Evolutionary conservation across 208 protist species (phyloP), one percentile per base, ranked within the genome.

Genomic region (Trypanosoma brucei): DNA sequence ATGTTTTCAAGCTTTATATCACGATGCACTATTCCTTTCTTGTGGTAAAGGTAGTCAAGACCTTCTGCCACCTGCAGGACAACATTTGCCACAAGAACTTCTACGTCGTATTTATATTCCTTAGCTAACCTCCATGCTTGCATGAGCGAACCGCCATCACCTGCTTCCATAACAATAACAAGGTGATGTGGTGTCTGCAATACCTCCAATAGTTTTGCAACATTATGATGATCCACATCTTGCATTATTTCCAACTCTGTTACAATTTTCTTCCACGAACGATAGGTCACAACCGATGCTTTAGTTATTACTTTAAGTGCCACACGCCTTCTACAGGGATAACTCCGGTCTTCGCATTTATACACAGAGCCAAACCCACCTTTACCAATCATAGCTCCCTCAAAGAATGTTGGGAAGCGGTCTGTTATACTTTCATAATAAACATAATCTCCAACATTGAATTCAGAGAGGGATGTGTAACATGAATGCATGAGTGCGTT

Each of bases 1-100:
- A 95, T 93, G 62, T 95, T 95, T 49, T 92, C 85, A 42, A 78
- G 69, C 62, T 95, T 95, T 33, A 95, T 83, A 65, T 95, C 89
- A 38, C 86, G 79, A 59, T 95, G 89, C 11, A 93, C 76, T 40
- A 93, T 75, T 61, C 64, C 59, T 22, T 79, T 70, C 35, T 69
- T 60, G 34, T 56, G 60, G 72, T 92, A 88, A 22, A 95, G 67
- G 65, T 93, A 91, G 49, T 85, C 65, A 1, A 95, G 67, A 2
- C 71, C 85, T 3, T 67, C 65, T 3, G 79, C 62, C 9, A 95
- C 75, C 34, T 91, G 78, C 30, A 60, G 44, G 0, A 91, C 53
- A n/a, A 92, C 59, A 62, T 77, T 77, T 0, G 83, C 84, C 13
- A 72, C 65, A 62, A 93, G 84, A 2, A 75, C 66, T 55, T 89